These are phyloP conservation scores for Aspergillus funiculosus DNA, from an alignment of 495 filamentous ascomycete species.

Conservation along the genomic window DNA sequence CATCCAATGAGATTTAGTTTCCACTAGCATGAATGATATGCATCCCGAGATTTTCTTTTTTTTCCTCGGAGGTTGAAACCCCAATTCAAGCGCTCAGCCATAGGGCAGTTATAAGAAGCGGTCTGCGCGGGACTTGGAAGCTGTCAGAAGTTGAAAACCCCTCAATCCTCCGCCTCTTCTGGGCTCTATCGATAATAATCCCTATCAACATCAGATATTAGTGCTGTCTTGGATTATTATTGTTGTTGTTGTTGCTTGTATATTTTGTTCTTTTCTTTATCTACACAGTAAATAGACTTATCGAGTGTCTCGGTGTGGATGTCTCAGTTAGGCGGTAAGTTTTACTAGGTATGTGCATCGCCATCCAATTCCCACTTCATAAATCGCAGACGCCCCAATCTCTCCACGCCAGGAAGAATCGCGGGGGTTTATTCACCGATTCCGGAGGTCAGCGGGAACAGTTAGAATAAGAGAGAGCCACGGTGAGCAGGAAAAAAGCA, in stretches of 20 bases:
- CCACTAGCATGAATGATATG: neutral
- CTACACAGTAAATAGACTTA: neutral
- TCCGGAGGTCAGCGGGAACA: neutral
- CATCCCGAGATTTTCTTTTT: slow-evolving; percentile 1
- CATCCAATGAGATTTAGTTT: too few relatives aligned
- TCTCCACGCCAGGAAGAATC: neutral
- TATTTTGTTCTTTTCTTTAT: neutral
- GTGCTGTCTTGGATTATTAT: neutral
- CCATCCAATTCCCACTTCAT: slow-evolving; percentile 2
- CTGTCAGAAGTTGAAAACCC: slow-evolving; percentile 1
- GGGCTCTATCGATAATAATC: slow-evolving; percentile 5
- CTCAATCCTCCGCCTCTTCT: neutral
- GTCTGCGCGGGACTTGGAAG: slow-evolving; percentile 17
- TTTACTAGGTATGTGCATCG: too few relatives aligned
- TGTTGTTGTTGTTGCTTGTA: too few relatives aligned
- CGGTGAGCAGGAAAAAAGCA: too few relatives aligned
- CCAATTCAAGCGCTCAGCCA: neutral
- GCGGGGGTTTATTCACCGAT: slow-evolving; percentile 6
- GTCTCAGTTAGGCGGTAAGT: too few relatives aligned
- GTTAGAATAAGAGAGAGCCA: too few relatives aligned
- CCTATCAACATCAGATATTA: neutral
- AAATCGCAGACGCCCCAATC: too few relatives aligned
- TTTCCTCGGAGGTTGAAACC: neutral
- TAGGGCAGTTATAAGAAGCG: slow-evolving; percentile 15
- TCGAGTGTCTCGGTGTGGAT: too few relatives aligned